These are phyloP conservation scores for Amanita phalloides DNA, from an alignment of 768 basidiomycete species.

Conservation along the genomic window DNA sequence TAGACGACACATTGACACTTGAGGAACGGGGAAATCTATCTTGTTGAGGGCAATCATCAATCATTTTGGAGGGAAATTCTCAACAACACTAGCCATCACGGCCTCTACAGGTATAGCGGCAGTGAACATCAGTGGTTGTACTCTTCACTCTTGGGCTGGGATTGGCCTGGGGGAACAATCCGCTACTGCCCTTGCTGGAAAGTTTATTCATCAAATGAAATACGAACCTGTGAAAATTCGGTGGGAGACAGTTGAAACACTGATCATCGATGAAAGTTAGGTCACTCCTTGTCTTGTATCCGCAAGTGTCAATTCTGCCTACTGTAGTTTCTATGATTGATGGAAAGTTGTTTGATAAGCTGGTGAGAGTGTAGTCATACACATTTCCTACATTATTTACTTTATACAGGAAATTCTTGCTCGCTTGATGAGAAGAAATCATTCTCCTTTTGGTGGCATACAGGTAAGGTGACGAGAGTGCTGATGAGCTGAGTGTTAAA, in stretches of 20 bases:
- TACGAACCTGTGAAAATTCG: slow-evolving; percentile 33
- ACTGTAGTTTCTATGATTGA: slow-evolving; percentile 82
- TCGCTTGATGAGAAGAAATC: slow-evolving; percentile 37
- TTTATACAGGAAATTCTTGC: slow-evolving; percentile 51
- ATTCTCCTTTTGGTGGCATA: slow-evolving; percentile 73
- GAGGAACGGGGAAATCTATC: slow-evolving; percentile 80
- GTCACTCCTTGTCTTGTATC: slow-evolving; percentile 10
- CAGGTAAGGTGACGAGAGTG: slow-evolving; percentile 35
- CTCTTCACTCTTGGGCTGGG: slow-evolving; percentile 77
- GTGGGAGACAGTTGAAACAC: slow-evolving; percentile 51
- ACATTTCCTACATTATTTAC: slow-evolving; percentile 11
- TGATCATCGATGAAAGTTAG: slow-evolving; percentile 81
- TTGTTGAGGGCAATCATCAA: slow-evolving; percentile 66
- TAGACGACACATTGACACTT: not conserved
- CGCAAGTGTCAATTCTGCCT: not conserved
- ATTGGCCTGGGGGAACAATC: slow-evolving; percentile 62
- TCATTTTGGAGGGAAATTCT: slow-evolving; percentile 21
- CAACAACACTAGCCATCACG: slow-evolving; percentile 51
- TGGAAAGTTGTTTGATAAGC: slow-evolving; percentile 69
- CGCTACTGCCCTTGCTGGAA: slow-evolving; percentile 40
- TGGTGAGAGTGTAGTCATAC: slow-evolving; percentile 29
- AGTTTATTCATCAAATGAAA: slow-evolving; percentile 33
- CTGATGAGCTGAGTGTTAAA: not conserved
- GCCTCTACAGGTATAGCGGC: slow-evolving; percentile 76
- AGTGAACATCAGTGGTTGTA: slow-evolving; percentile 73